Evolutionary conservation across 345 rosid species (phyloP).

Genomic region (Nasturtium officinale): DNA sequence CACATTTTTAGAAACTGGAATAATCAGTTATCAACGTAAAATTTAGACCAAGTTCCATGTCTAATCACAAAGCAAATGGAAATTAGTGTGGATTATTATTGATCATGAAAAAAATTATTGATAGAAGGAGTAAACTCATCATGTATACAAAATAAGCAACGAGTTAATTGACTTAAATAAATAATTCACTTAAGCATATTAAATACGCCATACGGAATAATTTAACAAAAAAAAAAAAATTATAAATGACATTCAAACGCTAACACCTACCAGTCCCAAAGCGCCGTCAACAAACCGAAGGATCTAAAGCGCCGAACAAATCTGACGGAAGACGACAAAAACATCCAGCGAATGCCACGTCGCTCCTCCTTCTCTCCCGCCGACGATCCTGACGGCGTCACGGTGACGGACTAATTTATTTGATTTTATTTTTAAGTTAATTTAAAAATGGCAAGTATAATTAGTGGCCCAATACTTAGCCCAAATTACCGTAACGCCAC

Average conservation of each 20-base stretch:
- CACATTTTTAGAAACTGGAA: neutral
- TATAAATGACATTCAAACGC: slow-evolving; percentile 22
- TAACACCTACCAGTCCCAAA: slow-evolving; percentile 24
- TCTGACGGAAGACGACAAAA: slow-evolving; percentile 43
- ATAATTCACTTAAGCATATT: neutral
- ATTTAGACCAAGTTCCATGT: neutral
- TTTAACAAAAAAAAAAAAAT: neutral
- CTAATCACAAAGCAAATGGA: neutral
- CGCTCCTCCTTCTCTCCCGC: slow-evolving; percentile 40
- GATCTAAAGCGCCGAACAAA: slow-evolving; percentile 44
- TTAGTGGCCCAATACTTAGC: slow-evolving; percentile 30
- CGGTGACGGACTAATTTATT: slow-evolving; percentile 14
- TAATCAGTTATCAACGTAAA: neutral
- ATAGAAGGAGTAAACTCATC: neutral
- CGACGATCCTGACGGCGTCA: slow-evolving; percentile 45
- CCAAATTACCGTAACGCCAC: slow-evolving; percentile 42
- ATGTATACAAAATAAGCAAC: neutral
- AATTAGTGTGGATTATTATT: neutral
- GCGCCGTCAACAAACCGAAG: slow-evolving; percentile 41
- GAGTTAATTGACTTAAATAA: neutral
- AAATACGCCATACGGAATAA: neutral
- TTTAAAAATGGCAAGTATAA: neutral
- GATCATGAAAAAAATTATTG: neutral
- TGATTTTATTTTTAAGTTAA: neutral
- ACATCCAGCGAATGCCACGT: slow-evolving; percentile 40